Evolutionary conservation across 2,329 filamentous ascomycete genomes (phyloP).

Genomic region (Drechslerella coelobrocha): DNA sequence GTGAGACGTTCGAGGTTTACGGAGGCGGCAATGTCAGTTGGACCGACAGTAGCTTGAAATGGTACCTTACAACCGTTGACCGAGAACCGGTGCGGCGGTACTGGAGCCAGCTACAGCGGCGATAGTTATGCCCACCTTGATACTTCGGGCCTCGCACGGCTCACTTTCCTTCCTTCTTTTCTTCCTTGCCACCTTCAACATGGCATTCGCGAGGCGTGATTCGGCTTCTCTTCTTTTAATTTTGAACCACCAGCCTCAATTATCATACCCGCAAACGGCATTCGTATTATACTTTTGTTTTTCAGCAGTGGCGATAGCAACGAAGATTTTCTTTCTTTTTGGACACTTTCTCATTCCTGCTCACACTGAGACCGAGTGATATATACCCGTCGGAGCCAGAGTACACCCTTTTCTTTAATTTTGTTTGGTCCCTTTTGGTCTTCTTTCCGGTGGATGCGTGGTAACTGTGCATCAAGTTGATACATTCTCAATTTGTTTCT

Average conservation of each 20-base stretch:
- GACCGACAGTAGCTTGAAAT: constrained; percentile 82
- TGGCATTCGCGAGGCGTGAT: constrained; percentile 12
- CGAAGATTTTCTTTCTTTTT: constrained; percentile 13
- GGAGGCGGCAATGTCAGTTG: constrained; percentile 80
- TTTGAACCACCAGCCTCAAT: neutral
- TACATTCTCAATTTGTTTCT: constrained; percentile 5
- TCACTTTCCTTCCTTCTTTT: neutral
- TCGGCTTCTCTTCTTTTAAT: neutral
- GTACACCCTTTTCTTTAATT: constrained; percentile 2
- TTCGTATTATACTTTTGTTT: constrained; percentile 24
- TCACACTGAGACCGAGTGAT: constrained; percentile 1
- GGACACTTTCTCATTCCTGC: neutral
- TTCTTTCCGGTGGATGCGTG: constrained; percentile 16
- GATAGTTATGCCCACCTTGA: constrained; percentile 2
- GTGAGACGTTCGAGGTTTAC: constrained; percentile 72
- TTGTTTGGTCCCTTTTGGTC: constrained; percentile 1
- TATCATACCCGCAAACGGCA: constrained; percentile 23
- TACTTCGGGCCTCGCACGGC: neutral
- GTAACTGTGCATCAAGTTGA: neutral
- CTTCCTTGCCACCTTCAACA: constrained; percentile 21
- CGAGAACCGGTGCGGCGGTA: constrained; percentile 56
- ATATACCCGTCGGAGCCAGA: constrained; percentile 8
- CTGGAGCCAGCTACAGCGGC: constrained; percentile 34
- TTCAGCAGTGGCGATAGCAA: constrained; percentile 11
- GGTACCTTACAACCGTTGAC: constrained; percentile 86